Conservation (phyloP, 805 yeast genomes). For the Danielozyma ontarioensis region DNA sequence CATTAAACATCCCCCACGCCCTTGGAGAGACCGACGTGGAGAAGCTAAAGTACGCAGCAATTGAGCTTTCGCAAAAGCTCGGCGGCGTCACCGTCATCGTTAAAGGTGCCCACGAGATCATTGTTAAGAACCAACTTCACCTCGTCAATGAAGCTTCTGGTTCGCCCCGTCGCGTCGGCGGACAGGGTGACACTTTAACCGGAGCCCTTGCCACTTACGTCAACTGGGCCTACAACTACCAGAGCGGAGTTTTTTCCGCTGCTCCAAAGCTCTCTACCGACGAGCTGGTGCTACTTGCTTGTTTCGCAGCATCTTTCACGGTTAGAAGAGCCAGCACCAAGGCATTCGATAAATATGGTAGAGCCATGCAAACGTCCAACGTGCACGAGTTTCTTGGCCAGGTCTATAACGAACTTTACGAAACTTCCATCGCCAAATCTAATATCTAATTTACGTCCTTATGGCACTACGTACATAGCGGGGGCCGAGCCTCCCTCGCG, state of each 20-base stretch:
- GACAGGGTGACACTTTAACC: slow-evolving; percentile 92
- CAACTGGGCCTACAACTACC: slow-evolving; percentile 73
- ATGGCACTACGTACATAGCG: too few species aligned
- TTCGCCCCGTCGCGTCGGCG: slow-evolving; percentile 80
- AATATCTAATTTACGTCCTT: too few species aligned
- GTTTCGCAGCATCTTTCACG: slow-evolving; percentile 65
- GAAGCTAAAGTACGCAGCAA: slow-evolving; percentile 25
- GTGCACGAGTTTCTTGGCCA: slow-evolving; percentile 63
- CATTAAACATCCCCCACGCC: slow-evolving; percentile 30
- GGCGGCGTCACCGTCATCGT: slow-evolving; percentile 61
- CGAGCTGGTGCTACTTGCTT: slow-evolving; percentile 45
- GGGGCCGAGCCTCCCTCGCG: too few species aligned
- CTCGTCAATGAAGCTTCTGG: slow-evolving; percentile 51
- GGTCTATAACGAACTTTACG: slow-evolving; percentile 50
- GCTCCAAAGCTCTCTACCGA: slow-evolving; percentile 22
- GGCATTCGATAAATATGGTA: slow-evolving; percentile 62
- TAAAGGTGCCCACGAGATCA: slow-evolving; percentile 67
- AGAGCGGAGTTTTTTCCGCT: slow-evolving; percentile 30
- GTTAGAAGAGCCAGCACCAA: slow-evolving; percentile 60
- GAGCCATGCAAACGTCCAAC: slow-evolving; percentile 85
- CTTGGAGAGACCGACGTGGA: slow-evolving; percentile 11
- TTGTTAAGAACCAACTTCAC: slow-evolving; percentile 45
- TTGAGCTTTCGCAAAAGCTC: slow-evolving; percentile 42
- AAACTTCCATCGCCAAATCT: slow-evolving; percentile 1
- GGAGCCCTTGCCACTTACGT: slow-evolving; percentile 81